Evolutionary conservation across 1,139 yeast genomes (phyloP), one percentile per base, ranked within the genome.

Genomic region (Kluyveromyces marxianus): DNA sequence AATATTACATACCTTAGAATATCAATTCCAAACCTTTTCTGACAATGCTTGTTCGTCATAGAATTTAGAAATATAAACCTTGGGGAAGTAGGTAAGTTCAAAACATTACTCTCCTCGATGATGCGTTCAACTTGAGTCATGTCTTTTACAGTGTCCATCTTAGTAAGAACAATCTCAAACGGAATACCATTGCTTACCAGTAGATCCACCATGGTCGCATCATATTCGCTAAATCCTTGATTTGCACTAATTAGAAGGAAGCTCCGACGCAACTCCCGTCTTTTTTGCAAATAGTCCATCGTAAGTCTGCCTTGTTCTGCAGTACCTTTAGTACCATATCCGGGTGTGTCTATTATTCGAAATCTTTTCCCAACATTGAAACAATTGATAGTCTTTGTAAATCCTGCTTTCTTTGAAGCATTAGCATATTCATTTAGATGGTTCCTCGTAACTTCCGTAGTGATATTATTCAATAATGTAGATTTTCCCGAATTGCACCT

Each of bases 401-500:
- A 85, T 1, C 95, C 95, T 0, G 89, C 88, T 45, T 71, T 69
- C 45, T 68, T 72, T 3, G 83, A 81, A 3, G 77, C 78, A 54
- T 63, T 75, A 3, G 86, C 87, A 52, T 71, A 68, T 44, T 67
- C 59, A 39, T 60, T 50, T 52, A 67, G 54, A 34, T 59, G 60
- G 30, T 63, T 69, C 30, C 57, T 50, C 28, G 63, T 60, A 39
- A 65, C 61, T 58, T 62, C 58, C 55, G 75, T 58, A 8, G 72
- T 55, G 6, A 81, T 53, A 21, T 75, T 76, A 55, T 86, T 84
- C 36, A 88, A 68, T 35, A 88, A 63, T 0, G 94, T 79, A 0
- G 95, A 85, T 59, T 88, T 88, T 0, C 97, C 97, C 1, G 80
- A 88, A 56, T 88, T 88, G 43, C 95, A 83, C 52, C 86, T 76